Evolutionary conservation across 2,329 filamentous ascomycete species (phyloP).

Genomic region (Monilinia fructicola): DNA sequence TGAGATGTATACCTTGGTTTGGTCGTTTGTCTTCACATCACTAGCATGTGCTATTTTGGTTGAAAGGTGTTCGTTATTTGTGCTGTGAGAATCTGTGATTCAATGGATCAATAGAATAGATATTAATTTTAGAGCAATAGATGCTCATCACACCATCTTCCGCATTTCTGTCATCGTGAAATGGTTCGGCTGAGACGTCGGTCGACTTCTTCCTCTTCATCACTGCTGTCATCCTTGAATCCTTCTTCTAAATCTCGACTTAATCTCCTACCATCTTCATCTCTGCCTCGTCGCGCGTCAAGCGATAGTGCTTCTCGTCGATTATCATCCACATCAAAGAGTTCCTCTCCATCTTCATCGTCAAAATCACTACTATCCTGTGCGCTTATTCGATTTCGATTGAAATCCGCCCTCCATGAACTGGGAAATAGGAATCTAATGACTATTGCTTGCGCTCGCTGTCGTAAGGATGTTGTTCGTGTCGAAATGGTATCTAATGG

Average conservation of each 20-base stretch:
- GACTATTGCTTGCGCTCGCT: constrained; percentile 49
- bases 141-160: constrained; percentile 7
- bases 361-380: constrained; percentile 54
- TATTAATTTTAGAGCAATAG: constrained; percentile 14
- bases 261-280: constrained; percentile 58
- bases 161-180: constrained; percentile 23
- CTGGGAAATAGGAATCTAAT: constrained; percentile 47
- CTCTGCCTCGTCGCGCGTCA: constrained; percentile 42
- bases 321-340: constrained; percentile 56
- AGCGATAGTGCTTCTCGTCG: constrained; percentile 45
- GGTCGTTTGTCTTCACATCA: background rate
- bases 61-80: background rate
- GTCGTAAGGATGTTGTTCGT: constrained; percentile 55
- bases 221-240: constrained; percentile 71
- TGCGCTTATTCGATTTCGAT: constrained; percentile 44
- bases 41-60: background rate
- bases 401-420: constrained; percentile 49
- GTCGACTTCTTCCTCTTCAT: constrained; percentile 44
- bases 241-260: constrained; percentile 78
- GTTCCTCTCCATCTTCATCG: constrained; percentile 69
- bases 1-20: background rate
- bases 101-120: constrained; percentile 9
- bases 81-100: background rate
- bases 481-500: constrained; percentile 64
- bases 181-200: constrained; percentile 16